These are phyloP conservation scores for Colletotrichum tanaceti DNA, from an alignment of 2,329 filamentous ascomycete genomes.

Conservation along the genomic window DNA sequence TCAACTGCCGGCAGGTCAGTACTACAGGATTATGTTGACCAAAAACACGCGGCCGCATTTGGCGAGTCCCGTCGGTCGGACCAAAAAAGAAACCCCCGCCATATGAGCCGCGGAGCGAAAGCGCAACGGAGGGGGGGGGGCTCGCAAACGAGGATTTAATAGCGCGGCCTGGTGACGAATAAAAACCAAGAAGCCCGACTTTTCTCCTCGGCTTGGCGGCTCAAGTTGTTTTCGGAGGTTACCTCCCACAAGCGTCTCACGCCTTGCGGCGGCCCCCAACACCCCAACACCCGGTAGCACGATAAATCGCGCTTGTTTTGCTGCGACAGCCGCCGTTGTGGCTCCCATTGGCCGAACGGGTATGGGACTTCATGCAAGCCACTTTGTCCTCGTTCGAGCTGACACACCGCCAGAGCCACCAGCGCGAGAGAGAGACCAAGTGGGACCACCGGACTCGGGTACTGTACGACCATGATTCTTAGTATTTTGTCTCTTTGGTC, in stretches of 20 bases:
- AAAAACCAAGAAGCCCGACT: no score
- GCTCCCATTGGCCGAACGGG: neutral
- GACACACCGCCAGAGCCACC: neutral
- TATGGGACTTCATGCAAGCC: neutral
- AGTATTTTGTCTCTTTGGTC: no score
- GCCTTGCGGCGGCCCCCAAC: neutral
- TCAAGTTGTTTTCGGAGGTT: neutral
- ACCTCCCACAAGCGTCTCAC: neutral
- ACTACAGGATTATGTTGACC: no score
- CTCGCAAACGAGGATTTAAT: no score
- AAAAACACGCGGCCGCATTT: neutral
- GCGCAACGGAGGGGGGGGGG: no score
- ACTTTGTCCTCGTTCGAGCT: neutral
- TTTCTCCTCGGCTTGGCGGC: neutral
- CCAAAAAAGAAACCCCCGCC: no score
- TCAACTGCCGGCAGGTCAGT: neutral
- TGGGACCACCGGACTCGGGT: no score
- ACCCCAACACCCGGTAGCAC: no score
- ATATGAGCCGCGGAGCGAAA: neutral
- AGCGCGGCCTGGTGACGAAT: neutral
- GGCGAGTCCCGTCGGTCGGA: neutral
- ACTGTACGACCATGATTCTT: neutral
- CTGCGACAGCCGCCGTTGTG: neutral
- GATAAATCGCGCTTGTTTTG: slow-evolving; percentile 17
- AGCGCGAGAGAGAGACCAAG: no score